A percentile compares a stretch with the other conserved stretches of the same genome.
Conservation (phyloP, 208 protist genomes). For the Leishmania tarentolae region DNA sequence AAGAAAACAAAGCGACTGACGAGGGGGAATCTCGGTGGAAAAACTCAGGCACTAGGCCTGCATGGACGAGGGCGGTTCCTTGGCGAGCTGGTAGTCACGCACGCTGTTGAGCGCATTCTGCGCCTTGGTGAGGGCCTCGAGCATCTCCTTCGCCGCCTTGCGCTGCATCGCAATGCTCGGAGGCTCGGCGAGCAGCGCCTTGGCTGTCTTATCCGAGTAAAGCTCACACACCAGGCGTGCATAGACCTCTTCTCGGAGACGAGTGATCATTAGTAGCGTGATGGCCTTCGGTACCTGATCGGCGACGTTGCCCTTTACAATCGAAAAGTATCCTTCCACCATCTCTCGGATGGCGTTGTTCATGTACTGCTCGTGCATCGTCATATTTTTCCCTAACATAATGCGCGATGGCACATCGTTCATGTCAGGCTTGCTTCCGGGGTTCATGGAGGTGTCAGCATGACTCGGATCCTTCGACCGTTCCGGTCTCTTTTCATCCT, state of each 20-base stretch:
- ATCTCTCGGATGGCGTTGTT: slow-evolving; percentile 88
- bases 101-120: slow-evolving; percentile 85
- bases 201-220: slow-evolving; percentile 94
- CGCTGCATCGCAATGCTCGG: slow-evolving; percentile 86
- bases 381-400: slow-evolving; percentile 79
- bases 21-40: background rate
- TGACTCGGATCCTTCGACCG: slow-evolving; percentile 55
- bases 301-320: slow-evolving; percentile 91
- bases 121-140: slow-evolving; percentile 88
- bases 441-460: slow-evolving; percentile 35
- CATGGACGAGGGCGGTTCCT: slow-evolving; percentile 1
- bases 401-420: slow-evolving; percentile 78
- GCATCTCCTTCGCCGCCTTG: slow-evolving; percentile 90
- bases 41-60: background rate
- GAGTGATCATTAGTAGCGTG: slow-evolving; percentile 98
- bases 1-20: background rate
- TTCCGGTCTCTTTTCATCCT: slow-evolving; percentile 52
- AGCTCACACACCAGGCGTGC: slow-evolving; percentile 94
- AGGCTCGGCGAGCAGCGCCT: slow-evolving; percentile 94
- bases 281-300: slow-evolving; percentile 98
- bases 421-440: slow-evolving; percentile 54
- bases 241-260: slow-evolving; percentile 92
- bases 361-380: slow-evolving; percentile 72
- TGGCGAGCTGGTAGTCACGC: slow-evolving; percentile 65
- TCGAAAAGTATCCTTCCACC: slow-evolving; percentile 92